Percentiles rank a stretch among this genome's conserved stretches.
These are phyloP conservation scores for Ustilago hordei DNA, from an alignment of 1,284 basidiomycete genomes.

Conservation along the genomic window DNA sequence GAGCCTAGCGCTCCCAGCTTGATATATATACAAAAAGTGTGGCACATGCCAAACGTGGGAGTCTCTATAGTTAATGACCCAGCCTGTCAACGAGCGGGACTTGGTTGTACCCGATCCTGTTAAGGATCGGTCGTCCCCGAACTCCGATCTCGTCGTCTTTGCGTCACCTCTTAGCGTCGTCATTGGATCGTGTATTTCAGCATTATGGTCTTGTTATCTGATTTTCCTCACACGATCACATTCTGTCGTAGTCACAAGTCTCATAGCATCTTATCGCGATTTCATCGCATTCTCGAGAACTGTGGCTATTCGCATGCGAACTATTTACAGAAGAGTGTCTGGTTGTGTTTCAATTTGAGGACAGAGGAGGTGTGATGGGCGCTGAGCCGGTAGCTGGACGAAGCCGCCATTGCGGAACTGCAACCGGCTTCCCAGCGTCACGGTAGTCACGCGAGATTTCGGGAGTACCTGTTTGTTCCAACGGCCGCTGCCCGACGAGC, in stretches of 20 bases:
- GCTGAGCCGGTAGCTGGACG: constrained; percentile 11
- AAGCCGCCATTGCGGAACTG: background rate
- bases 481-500: background rate
- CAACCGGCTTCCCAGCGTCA: background rate
- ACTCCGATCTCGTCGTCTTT: too few relatives aligned
- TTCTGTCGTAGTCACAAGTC: too few relatives aligned
- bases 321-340: background rate
- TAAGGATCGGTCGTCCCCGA: too few relatives aligned
- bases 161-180: too few relatives aligned
- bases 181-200: too few relatives aligned
- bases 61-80: too few relatives aligned
- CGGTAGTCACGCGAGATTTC: background rate
- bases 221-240: background rate
- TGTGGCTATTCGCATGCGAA: background rate
- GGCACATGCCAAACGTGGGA: too few relatives aligned
- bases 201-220: constrained; percentile 1
- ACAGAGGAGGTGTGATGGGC: constrained; percentile 28
- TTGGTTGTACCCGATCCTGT: too few relatives aligned
- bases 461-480: background rate
- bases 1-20: too few relatives aligned
- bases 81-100: too few relatives aligned
- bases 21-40: too few relatives aligned
- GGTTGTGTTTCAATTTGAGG: constrained; percentile 4
- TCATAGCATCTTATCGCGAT: background rate
- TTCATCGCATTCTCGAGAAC: background rate